Conservation (phyloP, 108 stramenopile species). For the Nitzschia sp. region DNA sequence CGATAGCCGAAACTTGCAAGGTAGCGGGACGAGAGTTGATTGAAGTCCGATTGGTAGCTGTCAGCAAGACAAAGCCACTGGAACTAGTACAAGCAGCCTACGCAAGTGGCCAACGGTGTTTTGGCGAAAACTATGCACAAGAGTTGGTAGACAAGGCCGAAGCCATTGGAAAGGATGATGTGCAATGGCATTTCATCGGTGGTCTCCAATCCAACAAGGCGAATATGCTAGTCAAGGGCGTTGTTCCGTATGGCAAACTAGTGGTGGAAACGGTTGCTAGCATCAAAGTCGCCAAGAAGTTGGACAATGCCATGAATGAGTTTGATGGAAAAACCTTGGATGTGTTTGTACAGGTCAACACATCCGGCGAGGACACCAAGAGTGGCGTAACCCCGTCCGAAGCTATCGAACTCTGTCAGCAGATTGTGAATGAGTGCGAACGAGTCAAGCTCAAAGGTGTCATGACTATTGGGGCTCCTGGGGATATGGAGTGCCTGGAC, state of each 20-base stretch:
- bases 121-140: constrained; percentile 99
- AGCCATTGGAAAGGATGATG: constrained; percentile 57
- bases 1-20: constrained; percentile 29
- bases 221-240: constrained; percentile 73
- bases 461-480: constrained; percentile 98
- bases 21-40: constrained; percentile 14
- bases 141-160: constrained; percentile 94
- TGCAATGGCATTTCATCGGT: constrained; percentile 97
- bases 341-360: constrained; percentile 94
- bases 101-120: constrained; percentile 87
- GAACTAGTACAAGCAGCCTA: constrained; percentile 86
- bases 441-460: constrained; percentile 84
- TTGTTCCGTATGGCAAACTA: constrained; percentile 43
- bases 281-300: constrained; percentile 90
- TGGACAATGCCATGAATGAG: constrained; percentile 74
- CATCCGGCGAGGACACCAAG: constrained; percentile 95
- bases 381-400: constrained; percentile 80
- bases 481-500: constrained; percentile 86
- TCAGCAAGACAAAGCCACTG: constrained; percentile 95
- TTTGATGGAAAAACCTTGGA: constrained; percentile 46
- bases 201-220: constrained; percentile 97
- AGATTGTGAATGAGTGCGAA: constrained; percentile 74
- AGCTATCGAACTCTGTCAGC: constrained; percentile 49
- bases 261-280: constrained; percentile 91
- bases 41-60: constrained; percentile 82